A percentile compares a stretch with the other conserved stretches of the same genome.
Conservation (phyloP, 164 flowering plant genomes). For the Malania oleifera region DNA sequence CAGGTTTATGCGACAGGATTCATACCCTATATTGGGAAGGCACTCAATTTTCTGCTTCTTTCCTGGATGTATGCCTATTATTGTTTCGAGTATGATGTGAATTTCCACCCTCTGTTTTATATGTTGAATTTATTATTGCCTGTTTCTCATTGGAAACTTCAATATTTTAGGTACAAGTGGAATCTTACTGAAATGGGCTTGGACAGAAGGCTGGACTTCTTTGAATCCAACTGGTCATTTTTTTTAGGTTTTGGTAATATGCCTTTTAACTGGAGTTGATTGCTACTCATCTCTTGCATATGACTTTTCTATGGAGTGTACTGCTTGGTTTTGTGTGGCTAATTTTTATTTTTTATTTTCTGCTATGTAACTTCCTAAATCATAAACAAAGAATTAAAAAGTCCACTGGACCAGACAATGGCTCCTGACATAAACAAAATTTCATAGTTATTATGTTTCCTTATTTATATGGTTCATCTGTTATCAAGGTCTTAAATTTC, state of each 20-base stretch:
- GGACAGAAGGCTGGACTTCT: conserved; percentile 78
- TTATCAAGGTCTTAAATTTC: too few relatives aligned
- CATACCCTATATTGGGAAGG: conserved; percentile 78
- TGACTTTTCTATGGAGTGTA: too few relatives aligned
- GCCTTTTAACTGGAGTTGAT: neutral
- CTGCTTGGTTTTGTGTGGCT: too few relatives aligned
- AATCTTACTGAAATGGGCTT: conserved; percentile 66
- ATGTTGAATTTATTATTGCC: conserved; percentile 2
- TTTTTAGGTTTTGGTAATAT: conserved; percentile 87
- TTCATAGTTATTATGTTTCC: too few relatives aligned
- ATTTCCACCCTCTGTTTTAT: neutral
- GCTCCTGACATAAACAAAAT: too few relatives aligned
- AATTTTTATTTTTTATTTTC: too few relatives aligned
- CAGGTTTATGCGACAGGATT: conserved; percentile 78
- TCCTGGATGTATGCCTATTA: conserved; percentile 99
- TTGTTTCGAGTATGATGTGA: conserved; percentile 77
- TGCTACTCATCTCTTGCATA: too few relatives aligned
- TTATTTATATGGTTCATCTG: too few relatives aligned
- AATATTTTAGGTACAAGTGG: conserved; percentile 80
- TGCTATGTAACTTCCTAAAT: too few relatives aligned
- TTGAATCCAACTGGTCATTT: conserved; percentile 95
- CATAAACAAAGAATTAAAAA: too few relatives aligned
- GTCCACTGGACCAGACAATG: too few relatives aligned
- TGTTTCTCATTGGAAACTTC: conserved; percentile 3
- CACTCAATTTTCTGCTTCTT: conserved; percentile 72